Base-by-base conservation (phyloP, 1,284 basidiomycete species). In the Leucoagaricus sp. region DNA sequence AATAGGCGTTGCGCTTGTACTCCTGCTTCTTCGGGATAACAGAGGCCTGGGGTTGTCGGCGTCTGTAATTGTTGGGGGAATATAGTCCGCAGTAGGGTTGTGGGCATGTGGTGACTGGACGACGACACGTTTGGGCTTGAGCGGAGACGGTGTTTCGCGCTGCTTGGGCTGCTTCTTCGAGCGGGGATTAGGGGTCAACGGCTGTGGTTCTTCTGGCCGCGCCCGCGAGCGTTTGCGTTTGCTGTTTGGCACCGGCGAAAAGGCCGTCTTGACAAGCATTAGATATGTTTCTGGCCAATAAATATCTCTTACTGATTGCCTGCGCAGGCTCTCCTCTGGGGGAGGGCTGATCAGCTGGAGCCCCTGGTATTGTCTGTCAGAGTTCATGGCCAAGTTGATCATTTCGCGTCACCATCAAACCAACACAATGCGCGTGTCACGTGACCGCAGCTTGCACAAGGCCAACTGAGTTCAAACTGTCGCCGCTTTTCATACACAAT, bases 1-100 rank as follows among this genome's bases (percentile, higher is more conserved):
- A 8, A 82, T 74, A 2, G 84, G 84, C 1, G 84, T 85, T 3
- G 70, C 66, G 53, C 72, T 73, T 21, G 54, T 10, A 62, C 53
- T 23, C 60, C 36, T 38, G 36, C 36, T 38, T 8, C 36, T 8
- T 58, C 19, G 64, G 60, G 23, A 62, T 53, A 17, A 58, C 63
- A n/a, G 63, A 61, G n/a, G 47, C n/a, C 25, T 53, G 49, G 57
- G 49, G 34, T 8, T 48, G 8, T 19, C 19, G 13, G 41, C 17
- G 41, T 19, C 17, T 25, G 41, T 60, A 60, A 64, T 65, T 4
- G 70, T 49, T 19, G 76, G 75, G 2, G 75, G 76, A 17, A 82
- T 64, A 61, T 73, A 84, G 64, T 85, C 80, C 6, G 82, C 83
- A 33, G 79, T 67, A 9, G 77, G 77, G 58, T 84, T 84, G 4